Percentiles rank a stretch among this genome's conserved stretches.
phyloP scores from a whole-genome alignment of 202 grass and related monocot species.

The Panicum virgatum region DNA sequence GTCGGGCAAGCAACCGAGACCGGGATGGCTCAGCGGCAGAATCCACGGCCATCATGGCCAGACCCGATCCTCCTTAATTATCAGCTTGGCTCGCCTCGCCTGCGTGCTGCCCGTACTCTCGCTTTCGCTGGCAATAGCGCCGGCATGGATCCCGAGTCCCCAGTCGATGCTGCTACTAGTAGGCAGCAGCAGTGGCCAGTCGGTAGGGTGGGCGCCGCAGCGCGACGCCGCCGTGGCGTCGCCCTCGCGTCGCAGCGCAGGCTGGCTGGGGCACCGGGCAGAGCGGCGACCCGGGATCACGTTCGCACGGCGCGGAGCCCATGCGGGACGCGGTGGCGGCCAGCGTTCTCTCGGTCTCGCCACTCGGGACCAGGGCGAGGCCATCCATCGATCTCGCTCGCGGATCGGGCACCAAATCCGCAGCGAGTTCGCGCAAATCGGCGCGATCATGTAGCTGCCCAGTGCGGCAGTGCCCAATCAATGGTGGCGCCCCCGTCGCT shows the following conservation, averaged over 20 bases:
- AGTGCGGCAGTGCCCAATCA: no score
- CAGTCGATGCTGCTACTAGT: neutral
- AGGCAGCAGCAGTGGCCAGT: neutral
- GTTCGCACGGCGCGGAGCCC: constrained; percentile 28
- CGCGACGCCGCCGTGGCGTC: neutral
- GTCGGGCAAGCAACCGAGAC: constrained; percentile 17
- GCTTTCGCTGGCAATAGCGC: constrained; percentile 21
- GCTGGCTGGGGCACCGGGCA: neutral
- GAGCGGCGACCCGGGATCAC: constrained; percentile 19
- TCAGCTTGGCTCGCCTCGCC: neutral
- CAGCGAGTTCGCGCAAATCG: neutral
- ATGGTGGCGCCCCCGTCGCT: constrained; percentile 16
- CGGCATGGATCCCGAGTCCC: constrained; percentile 10
- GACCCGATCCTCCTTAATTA: constrained; percentile 19
- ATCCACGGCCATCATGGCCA: constrained; percentile 34
- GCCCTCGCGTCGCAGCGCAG: constrained; percentile 7
- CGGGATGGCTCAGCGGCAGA: constrained; percentile 42
- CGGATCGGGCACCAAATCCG: constrained; percentile 26
- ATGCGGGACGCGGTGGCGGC: constrained; percentile 24
- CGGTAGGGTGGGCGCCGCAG: neutral
- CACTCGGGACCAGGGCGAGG: constrained; percentile 17
- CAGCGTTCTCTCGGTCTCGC: neutral
- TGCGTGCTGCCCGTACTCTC: neutral
- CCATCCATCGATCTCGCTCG: neutral
- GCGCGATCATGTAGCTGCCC: neutral